Conservation (phyloP, 495 filamentous ascomycete species). For the Parathielavia hyrcaniae region DNA sequence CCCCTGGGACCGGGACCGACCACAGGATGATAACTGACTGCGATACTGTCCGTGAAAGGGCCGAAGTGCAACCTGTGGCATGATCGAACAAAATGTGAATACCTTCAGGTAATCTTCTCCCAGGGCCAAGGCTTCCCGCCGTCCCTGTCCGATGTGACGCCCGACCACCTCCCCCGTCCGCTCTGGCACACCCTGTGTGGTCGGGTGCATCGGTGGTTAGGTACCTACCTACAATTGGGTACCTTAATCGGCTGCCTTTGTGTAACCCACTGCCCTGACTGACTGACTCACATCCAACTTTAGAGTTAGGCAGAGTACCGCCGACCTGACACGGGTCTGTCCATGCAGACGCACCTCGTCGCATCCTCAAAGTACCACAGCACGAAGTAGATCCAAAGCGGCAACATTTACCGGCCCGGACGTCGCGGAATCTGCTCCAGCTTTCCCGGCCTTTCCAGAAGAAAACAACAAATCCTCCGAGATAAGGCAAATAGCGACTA, state of each 20-base stretch:
- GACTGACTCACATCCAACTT: background rate
- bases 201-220: background rate
- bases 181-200: background rate
- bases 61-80: too few species aligned
- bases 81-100: too few species aligned
- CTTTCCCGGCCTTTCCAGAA: slow-evolving; percentile 7
- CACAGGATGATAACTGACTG: background rate
- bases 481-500: too few species aligned
- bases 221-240: background rate
- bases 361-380: too few species aligned
- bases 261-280: background rate
- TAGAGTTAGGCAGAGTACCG: background rate
- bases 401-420: background rate
- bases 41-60: background rate
- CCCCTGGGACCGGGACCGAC: background rate
- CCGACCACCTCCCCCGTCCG: too few species aligned
- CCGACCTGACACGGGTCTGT: too few species aligned
- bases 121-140: too few species aligned
- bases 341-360: too few species aligned
- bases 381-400: too few species aligned
- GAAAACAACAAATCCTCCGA: background rate
- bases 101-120: too few species aligned
- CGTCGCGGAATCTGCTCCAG: background rate
- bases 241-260: background rate
- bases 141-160: too few species aligned